A percentile compares a stretch with the other conserved stretches of the same genome.
Conservation (phyloP, 352 stramenopile species). For the Sclerospora graminicola region DNA sequence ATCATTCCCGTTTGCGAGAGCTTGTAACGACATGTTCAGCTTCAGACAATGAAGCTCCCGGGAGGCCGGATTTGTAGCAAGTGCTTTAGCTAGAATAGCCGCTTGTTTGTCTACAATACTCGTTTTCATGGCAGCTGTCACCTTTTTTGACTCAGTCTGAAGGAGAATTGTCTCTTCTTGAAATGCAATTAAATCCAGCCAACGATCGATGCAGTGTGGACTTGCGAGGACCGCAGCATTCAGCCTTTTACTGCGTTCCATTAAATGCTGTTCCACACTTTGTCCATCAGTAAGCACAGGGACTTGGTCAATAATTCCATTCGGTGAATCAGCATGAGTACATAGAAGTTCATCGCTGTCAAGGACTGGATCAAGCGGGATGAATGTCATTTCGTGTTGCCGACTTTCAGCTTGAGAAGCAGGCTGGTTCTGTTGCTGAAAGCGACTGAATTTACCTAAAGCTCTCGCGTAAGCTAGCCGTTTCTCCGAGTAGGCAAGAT, state of each 20-base stretch:
- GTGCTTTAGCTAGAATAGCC: slow-evolving; percentile 45
- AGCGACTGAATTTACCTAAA: background rate
- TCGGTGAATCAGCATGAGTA: background rate
- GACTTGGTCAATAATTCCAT: background rate
- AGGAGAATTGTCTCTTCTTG: slow-evolving; percentile 51
- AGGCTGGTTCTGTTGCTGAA: background rate
- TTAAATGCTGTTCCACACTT: slow-evolving; percentile 53
- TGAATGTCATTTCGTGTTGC: slow-evolving; percentile 35
- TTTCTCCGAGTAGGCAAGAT: slow-evolving; percentile 64
- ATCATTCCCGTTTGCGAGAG: slow-evolving; percentile 1
- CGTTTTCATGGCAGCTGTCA: slow-evolving; percentile 9
- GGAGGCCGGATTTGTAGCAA: slow-evolving; percentile 36
- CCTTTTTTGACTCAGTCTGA: slow-evolving; percentile 16
- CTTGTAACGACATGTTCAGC: slow-evolving; percentile 38
- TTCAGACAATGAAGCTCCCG: slow-evolving; percentile 33
- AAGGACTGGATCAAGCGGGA: slow-evolving; percentile 48
- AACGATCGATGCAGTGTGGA: slow-evolving; percentile 31
- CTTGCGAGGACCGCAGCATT: slow-evolving; percentile 30
- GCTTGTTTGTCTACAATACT: slow-evolving; percentile 55
- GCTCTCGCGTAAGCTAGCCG: slow-evolving; percentile 14
- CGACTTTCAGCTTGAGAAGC: background rate
- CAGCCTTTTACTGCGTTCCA: slow-evolving; percentile 39
- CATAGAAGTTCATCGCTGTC: slow-evolving; percentile 6
- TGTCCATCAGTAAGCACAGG: slow-evolving; percentile 47
- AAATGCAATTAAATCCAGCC: slow-evolving; percentile 69